phyloP scores from a whole-genome alignment of 1,284 basidiomycete species.

The Anthracocystis panici-leucophaei region DNA sequence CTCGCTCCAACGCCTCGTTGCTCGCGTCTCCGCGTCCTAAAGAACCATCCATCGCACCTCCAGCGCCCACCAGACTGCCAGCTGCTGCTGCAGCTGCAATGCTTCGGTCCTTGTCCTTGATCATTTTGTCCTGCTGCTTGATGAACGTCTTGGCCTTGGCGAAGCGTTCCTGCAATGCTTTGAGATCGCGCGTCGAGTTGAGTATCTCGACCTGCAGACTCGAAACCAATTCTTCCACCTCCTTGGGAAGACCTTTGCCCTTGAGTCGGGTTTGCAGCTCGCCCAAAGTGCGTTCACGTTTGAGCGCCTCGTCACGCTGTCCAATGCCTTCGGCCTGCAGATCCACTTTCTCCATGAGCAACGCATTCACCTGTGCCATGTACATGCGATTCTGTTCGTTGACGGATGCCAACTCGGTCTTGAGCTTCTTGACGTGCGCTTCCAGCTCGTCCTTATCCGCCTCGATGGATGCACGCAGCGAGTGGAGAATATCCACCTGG shows the following conservation, averaged over 20 bases:
- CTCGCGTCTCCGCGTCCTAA: slow-evolving; percentile 11
- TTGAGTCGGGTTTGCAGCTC: slow-evolving; percentile 75
- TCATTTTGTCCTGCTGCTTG: slow-evolving; percentile 80
- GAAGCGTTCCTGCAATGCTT: slow-evolving; percentile 81
- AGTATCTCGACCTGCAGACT: slow-evolving; percentile 82
- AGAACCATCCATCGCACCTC: slow-evolving; percentile 4
- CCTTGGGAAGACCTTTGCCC: slow-evolving; percentile 76
- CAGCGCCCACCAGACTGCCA: slow-evolving; percentile 19
- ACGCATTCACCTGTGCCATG: slow-evolving; percentile 75
- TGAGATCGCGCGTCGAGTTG: slow-evolving; percentile 78
- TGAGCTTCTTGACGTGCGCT: slow-evolving; percentile 76
- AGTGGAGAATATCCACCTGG: slow-evolving; percentile 75
- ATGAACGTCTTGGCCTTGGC: slow-evolving; percentile 90
- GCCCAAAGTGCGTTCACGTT: slow-evolving; percentile 49
- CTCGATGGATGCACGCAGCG: slow-evolving; percentile 86
- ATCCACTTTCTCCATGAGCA: slow-evolving; percentile 90
- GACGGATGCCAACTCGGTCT: slow-evolving; percentile 79
- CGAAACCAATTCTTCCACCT: slow-evolving; percentile 81
- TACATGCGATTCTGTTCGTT: slow-evolving; percentile 89
- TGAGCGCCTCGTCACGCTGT: slow-evolving; percentile 57
- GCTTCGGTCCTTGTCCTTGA: slow-evolving; percentile 59
- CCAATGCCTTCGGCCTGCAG: slow-evolving; percentile 75
- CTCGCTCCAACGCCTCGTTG: slow-evolving; percentile 36
- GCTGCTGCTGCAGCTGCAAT: slow-evolving; percentile 27
- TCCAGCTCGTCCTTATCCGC: slow-evolving; percentile 85